Evolutionary conservation across 2,329 filamentous ascomycete species (phyloP).

Genomic region (Talaromyces marneffei): DNA sequence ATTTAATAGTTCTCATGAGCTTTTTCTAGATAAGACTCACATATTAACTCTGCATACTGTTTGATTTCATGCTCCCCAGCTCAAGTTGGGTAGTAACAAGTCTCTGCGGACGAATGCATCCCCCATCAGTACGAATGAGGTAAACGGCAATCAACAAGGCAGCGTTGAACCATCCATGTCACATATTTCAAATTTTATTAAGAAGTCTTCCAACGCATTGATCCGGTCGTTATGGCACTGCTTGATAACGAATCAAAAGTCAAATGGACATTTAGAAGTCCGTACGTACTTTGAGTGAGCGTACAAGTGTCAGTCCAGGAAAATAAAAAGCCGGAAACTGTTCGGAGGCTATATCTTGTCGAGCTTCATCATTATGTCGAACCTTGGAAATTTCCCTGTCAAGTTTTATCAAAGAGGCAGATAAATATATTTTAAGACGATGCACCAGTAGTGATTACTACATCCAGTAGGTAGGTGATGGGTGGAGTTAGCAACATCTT

Average conservation of each 20-base stretch:
- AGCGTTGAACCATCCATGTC: neutral
- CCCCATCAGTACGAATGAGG: neutral
- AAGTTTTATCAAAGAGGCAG: too few species aligned
- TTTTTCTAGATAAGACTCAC: neutral
- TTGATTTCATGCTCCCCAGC: neutral
- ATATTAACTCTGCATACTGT: neutral
- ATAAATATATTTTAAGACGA: neutral
- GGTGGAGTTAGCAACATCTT: neutral
- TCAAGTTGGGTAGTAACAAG: neutral
- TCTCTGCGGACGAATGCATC: neutral
- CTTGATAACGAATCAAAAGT: neutral
- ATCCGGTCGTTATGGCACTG: neutral
- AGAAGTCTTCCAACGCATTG: neutral
- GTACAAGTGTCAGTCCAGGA: neutral
- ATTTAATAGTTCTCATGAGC: neutral
- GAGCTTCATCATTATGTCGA: too few species aligned
- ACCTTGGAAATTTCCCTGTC: neutral
- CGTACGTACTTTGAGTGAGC: neutral
- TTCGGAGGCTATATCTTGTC: neutral
- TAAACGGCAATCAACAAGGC: neutral
- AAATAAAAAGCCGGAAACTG: neutral
- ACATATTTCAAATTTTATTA: neutral
- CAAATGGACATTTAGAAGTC: neutral
- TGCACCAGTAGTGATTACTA: neutral
- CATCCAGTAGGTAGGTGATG: neutral